phyloP scores from a whole-genome alignment of 1,284 basidiomycete genomes.

The Tetrapyrgos nigripes region DNA sequence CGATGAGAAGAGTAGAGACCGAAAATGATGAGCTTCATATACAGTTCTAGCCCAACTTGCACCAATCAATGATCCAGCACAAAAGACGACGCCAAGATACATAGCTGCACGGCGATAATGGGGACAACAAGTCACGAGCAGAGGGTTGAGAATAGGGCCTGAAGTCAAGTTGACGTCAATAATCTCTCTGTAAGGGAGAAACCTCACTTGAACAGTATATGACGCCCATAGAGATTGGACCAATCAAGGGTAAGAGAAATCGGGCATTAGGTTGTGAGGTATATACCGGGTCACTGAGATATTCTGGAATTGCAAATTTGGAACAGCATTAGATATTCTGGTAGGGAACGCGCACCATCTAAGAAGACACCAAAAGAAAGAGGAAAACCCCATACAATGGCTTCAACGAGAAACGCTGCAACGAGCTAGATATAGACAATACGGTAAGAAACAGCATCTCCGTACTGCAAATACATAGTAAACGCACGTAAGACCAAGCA shows the following conservation, averaged over 20 bases:
- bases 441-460: no score
- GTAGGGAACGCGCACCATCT: no score
- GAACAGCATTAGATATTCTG: not conserved
- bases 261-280: constrained; percentile 9
- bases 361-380: constrained; percentile 41
- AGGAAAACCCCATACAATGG: constrained; percentile 47
- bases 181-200: constrained; percentile 29
- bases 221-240: constrained; percentile 12
- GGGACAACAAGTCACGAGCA: constrained; percentile 37
- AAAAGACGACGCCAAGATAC: constrained; percentile 37
- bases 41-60: constrained; percentile 42
- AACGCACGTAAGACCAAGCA: constrained; percentile 41
- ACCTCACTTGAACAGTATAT: constrained; percentile 38
- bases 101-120: constrained; percentile 31
- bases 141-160: constrained; percentile 33
- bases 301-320: constrained; percentile 26
- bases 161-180: not conserved
- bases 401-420: constrained; percentile 42
- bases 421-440: constrained; percentile 31
- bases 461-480: not conserved
- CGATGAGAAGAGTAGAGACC: constrained; percentile 2
- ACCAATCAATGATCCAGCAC: constrained; percentile 36
- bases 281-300: constrained; percentile 12
- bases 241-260: constrained; percentile 14
- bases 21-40: not conserved